Base-by-base conservation (phyloP, 1,284 basidiomycete genomes). In the Moesziomyces sp. region DNA sequence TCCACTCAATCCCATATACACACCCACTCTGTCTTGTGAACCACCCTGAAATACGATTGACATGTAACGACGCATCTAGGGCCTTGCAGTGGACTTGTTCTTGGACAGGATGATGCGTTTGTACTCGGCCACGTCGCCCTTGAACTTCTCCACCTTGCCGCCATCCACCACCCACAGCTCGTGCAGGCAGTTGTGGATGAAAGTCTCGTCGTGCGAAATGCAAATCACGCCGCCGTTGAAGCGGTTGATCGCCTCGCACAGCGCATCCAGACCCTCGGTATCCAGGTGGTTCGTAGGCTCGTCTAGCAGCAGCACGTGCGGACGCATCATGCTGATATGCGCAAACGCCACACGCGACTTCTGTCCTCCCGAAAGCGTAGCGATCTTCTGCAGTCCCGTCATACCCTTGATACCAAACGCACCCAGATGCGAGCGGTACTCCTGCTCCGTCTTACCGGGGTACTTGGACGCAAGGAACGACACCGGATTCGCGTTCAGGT, bases 241-340 rank as follows among this genome's bases (percentile, higher is more conserved):
- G 18, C 86, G 87, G 75, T 90, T 89, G 74, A 99, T 86, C 0
- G 94, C 97, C 23, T 88, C 86, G 90, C 97, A 97, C 47, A 99
- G 87, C 7, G 95, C 97, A 83, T 99, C 97, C 62, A 99, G 88
- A 89, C 95, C 96, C 43, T 83, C 79, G 19, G 78, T 94, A 91
- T 97, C 94, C 85, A 98, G 87, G 86, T 98, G 96, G 88, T 98
- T 98, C 78, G 95, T 97, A 66, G 96, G 96, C 90, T 94, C 96
- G 86, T 98, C 96, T 85, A 99, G 88, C 86, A 94, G 94, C 86
- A 99, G 92, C 86, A 98, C 86, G 88, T 99, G 97, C 67, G 96
- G 97, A 56, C 89, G 89, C 85, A 92, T 92, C 79, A 98, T 86
- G 45, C 92, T 93, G 45, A 99, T 86, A n/a, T 92, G 88, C 1